Evolutionary conservation across 352 stramenopile species (phyloP), one percentile per base, ranked within the genome.

Genomic region (Lagenidium giganteum): DNA sequence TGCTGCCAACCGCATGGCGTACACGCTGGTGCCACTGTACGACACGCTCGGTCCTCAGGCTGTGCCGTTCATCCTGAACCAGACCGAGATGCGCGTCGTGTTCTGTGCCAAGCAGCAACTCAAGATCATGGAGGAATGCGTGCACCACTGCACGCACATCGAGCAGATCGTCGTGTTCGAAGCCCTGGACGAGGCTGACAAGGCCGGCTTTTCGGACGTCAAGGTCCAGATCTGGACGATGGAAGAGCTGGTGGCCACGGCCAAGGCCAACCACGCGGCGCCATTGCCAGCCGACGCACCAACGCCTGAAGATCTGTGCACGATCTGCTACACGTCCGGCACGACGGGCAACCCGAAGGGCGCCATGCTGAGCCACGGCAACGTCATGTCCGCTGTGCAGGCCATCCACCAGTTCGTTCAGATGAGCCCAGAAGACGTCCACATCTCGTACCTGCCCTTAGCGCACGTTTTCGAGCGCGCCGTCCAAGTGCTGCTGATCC

Each of bases 401-500:
- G 52, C 52, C 3, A 40, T 34, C 21, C 23, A 47, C 21, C 22
- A 24, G 23, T 27, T 30, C 12, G 28, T 25, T 26, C 23, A 23
- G 2, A 9, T 51, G 16, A 17, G 17, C 43, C 13, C 11, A 1
- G 34, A 37, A 5, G 91, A 97, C 61, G 71, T 95, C 17, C 88
- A 98, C 58, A 64, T 98, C 17, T 96, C 81, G 24, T 98, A 97
- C 64, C 61, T 98, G 27, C 93, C 93, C 14, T 53, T 98, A 14
- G 78, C 93, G 0, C 95, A 98, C 61, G 95, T 98, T 32, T 95
- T 96, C 38, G 93, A 98, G 73, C 67, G 92, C 4, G 65, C 86
- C 13, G 61, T 97, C 14, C 90, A 95, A 3, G 81, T 66, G 3
- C 68, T 83, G 18, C 82, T 98, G 84, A 22, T 92, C 96, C 59